Percentiles rank a stretch among this genome's conserved stretches.
Evolutionary conservation across 768 basidiomycete species (phyloP).

Genomic region (Boletus rex-veris): DNA sequence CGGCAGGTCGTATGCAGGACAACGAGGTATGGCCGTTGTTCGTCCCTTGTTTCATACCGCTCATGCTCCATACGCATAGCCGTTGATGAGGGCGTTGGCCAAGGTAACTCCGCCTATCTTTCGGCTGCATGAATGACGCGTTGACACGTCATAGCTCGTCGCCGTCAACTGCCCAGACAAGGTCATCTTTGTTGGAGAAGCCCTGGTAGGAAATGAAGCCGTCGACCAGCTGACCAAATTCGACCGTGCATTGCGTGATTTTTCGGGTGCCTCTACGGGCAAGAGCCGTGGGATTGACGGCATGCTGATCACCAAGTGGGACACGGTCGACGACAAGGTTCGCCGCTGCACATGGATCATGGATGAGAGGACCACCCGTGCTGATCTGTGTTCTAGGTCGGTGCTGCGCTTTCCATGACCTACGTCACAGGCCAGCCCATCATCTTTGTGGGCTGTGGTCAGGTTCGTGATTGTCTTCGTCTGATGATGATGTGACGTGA

Average conservation of each 20-base stretch:
- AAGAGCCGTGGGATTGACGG: constrained; percentile 94
- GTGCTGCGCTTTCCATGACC: constrained; percentile 97
- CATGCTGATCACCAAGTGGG: constrained; percentile 98
- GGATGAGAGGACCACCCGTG: not conserved
- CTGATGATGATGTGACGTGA: not conserved
- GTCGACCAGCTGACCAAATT: constrained; percentile 98
- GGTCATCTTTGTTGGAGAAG: constrained; percentile 97
- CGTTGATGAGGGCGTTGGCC: constrained; percentile 96
- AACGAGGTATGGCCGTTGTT: constrained; percentile 67
- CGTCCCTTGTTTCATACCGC: not conserved
- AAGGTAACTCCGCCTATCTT: constrained; percentile 50
- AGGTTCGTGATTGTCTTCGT: constrained; percentile 50
- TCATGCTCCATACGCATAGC: constrained; percentile 41
- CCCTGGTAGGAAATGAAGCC: constrained; percentile 96
- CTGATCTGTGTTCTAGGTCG: constrained; percentile 57
- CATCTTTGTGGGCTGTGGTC: constrained; percentile 96
- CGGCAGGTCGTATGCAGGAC: constrained; percentile 98
- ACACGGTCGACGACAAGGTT: constrained; percentile 96
- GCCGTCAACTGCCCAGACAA: constrained; percentile 94
- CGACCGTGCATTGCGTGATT: constrained; percentile 89
- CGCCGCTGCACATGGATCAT: constrained; percentile 15
- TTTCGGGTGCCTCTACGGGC: constrained; percentile 65
- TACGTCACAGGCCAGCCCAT: constrained; percentile 99
- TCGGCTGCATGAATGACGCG: not conserved
- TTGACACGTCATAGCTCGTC: constrained; percentile 58